These are phyloP conservation scores for Tremellales sp. DNA, from an alignment of 1,284 basidiomycete species.

Conservation along the genomic window DNA sequence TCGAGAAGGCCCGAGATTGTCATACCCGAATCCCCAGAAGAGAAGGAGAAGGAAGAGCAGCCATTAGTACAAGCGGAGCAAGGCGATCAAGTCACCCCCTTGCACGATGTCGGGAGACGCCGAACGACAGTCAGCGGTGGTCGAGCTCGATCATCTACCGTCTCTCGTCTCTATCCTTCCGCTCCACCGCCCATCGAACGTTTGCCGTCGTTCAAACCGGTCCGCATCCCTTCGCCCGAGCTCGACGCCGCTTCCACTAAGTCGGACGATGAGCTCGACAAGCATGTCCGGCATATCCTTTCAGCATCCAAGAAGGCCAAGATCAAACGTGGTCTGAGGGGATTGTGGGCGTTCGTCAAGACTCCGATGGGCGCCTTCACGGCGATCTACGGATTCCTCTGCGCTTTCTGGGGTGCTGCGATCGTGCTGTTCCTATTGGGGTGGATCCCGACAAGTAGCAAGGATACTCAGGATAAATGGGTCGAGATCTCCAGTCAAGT, in stretches of 20 bases:
- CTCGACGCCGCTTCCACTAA: slow-evolving; percentile 8
- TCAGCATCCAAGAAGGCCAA: slow-evolving; percentile 57
- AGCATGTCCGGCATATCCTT: slow-evolving; percentile 74
- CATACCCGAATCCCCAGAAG: slow-evolving; percentile 16
- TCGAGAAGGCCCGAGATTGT: slow-evolving; percentile 37
- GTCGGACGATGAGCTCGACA: slow-evolving; percentile 32
- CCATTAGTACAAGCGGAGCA: neutral
- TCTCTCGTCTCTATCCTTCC: slow-evolving; percentile 16
- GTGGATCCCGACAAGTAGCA: slow-evolving; percentile 41
- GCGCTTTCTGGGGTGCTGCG: slow-evolving; percentile 78
- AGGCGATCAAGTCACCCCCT: neutral
- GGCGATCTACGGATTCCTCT: slow-evolving; percentile 73
- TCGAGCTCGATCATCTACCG: slow-evolving; percentile 12
- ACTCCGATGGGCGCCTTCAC: slow-evolving; percentile 65
- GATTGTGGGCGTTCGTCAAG: slow-evolving; percentile 78
- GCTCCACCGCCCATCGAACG: neutral
- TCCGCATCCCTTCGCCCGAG: neutral
- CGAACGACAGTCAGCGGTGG: slow-evolving; percentile 6
- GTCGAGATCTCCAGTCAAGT: slow-evolving; percentile 67
- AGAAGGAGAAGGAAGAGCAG: neutral
- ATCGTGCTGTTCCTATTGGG: slow-evolving; percentile 67
- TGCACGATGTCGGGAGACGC: neutral
- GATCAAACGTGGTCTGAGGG: slow-evolving; percentile 60
- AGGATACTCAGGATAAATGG: slow-evolving; percentile 42
- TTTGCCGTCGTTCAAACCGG: neutral